phyloP scores from a whole-genome alignment of 352 stramenopile species.

The Phytophthora melonis region DNA sequence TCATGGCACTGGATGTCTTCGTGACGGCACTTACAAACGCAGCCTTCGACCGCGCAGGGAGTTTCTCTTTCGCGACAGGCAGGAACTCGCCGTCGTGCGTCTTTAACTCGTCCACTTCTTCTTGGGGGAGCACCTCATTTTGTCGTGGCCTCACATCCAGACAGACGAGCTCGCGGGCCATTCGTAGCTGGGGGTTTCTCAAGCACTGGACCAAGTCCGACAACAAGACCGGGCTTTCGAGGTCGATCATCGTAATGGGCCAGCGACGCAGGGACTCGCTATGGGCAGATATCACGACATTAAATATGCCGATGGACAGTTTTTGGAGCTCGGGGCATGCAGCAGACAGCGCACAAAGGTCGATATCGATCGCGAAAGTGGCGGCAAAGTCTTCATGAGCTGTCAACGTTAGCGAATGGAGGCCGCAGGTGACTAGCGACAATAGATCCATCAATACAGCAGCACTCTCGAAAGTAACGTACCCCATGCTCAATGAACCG shows the following conservation, averaged over 20 bases:
- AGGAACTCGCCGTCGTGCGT: neutral
- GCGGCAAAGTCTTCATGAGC: neutral
- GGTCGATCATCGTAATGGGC: neutral
- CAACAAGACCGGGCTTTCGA: neutral
- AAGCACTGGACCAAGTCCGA: neutral
- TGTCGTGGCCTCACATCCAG: neutral
- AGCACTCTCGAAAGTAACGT: neutral
- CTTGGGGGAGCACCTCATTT: neutral
- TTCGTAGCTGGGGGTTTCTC: neutral
- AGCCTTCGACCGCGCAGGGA: neutral
- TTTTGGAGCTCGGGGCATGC: neutral
- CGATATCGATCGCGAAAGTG: neutral
- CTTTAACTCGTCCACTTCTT: neutral
- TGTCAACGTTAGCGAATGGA: neutral
- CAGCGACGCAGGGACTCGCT: neutral
- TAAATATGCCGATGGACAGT: neutral
- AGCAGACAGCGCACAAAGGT: neutral
- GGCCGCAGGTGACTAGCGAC: neutral
- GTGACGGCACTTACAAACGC: neutral
- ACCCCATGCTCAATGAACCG: neutral
- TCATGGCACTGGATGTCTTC: neutral
- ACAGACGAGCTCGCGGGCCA: neutral
- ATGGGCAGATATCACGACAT: neutral
- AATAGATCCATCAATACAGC: neutral
- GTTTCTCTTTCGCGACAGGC: neutral